Conservation (phyloP, 73 alveolate genomes). For the Blepharisma stoltei region DNA sequence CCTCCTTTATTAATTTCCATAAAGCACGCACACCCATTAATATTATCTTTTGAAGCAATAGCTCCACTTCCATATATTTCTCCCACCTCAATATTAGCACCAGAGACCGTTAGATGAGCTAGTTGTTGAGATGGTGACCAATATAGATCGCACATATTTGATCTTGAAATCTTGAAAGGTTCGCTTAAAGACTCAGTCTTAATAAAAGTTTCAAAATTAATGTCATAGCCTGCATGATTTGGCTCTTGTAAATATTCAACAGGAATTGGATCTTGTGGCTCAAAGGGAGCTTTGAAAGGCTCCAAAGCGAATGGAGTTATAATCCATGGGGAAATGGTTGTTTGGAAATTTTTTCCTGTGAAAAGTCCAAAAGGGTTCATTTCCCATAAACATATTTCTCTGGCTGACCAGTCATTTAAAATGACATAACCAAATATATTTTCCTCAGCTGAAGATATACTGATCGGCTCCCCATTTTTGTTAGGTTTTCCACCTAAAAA, state of each 20-base stretch:
- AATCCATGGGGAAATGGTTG: constrained; percentile 91
- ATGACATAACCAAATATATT: constrained; percentile 82
- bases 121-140: constrained; percentile 86
- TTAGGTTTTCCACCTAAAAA: constrained; percentile 77
- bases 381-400: constrained; percentile 92
- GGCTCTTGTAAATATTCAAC: constrained; percentile 75
- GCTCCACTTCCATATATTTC: constrained; percentile 91
- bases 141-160: constrained; percentile 85
- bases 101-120: constrained; percentile 87
- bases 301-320: constrained; percentile 89
- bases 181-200: constrained; percentile 37
- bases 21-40: constrained; percentile 71
- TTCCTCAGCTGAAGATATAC: constrained; percentile 18
- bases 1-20: constrained; percentile 84
- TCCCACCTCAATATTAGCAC: constrained; percentile 77
- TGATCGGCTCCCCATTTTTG: constrained; percentile 25
- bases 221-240: constrained; percentile 57
- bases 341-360: constrained; percentile 80
- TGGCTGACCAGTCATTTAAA: constrained; percentile 95
- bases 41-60: constrained; percentile 62
- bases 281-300: constrained; percentile 71
- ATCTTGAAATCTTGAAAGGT: constrained; percentile 50
- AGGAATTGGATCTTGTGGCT: constrained; percentile 89
- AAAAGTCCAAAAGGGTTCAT: constrained; percentile 89
- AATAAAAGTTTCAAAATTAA: constrained; percentile 13